Conservation (phyloP, 2,329 filamentous ascomycete species). For the Exophiala alcalophila region DNA sequence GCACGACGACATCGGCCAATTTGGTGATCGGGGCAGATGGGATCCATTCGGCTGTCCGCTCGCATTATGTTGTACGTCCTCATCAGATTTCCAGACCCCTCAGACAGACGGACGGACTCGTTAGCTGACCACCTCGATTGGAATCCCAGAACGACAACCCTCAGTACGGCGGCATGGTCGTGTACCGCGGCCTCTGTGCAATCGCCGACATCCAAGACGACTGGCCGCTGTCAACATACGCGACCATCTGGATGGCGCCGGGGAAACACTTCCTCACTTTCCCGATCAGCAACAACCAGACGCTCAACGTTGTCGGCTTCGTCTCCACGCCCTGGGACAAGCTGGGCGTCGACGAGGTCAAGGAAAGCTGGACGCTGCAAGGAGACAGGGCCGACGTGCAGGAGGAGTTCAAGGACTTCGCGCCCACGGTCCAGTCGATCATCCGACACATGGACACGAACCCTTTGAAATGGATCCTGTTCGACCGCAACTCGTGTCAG, state of each 20-base stretch:
- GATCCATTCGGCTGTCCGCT: slow-evolving; percentile 26
- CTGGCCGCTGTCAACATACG: slow-evolving; percentile 32
- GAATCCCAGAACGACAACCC: slow-evolving; percentile 18
- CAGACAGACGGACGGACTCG: too few relatives aligned
- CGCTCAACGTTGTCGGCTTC: slow-evolving; percentile 41
- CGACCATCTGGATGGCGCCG: slow-evolving; percentile 36
- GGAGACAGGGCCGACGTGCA: slow-evolving; percentile 32
- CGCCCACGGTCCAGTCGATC: slow-evolving; percentile 20
- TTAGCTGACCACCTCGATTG: too few relatives aligned
- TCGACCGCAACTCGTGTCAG: slow-evolving; percentile 23
- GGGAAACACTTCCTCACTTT: slow-evolving; percentile 40
- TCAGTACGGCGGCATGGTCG: slow-evolving; percentile 19
- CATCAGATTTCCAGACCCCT: too few relatives aligned
- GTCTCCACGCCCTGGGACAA: slow-evolving; percentile 35
- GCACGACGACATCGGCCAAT: slow-evolving; percentile 25
- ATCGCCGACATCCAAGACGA: slow-evolving; percentile 19
- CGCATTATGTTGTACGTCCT: slow-evolving; percentile 2
- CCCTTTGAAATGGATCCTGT: slow-evolving; percentile 23
- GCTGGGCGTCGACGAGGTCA: slow-evolving; percentile 34
- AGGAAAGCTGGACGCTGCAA: slow-evolving; percentile 38
- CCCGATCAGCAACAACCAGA: slow-evolving; percentile 37
- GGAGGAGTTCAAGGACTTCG: slow-evolving; percentile 18
- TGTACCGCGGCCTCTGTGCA: slow-evolving; percentile 17
- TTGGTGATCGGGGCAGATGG: slow-evolving; percentile 30
- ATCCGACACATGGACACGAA: slow-evolving; percentile 20